Evolutionary conservation across 306 rosid species (phyloP), one percentile per base, ranked within the genome.

Genomic region (Quercus dentata): DNA sequence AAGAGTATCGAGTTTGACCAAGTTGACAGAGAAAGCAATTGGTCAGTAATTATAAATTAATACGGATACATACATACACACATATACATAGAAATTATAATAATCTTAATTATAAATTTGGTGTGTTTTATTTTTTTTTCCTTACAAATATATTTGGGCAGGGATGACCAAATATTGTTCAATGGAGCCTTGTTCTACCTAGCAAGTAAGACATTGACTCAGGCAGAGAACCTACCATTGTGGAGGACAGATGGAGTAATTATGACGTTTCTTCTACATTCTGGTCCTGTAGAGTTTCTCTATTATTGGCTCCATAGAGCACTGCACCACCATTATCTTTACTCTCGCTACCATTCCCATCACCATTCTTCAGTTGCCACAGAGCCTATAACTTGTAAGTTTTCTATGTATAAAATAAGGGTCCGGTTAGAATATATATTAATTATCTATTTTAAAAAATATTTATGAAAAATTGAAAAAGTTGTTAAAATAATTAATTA

Each of bases 261-360:
- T 12, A 20, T 75, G 6, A 75, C 77, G 0, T 25, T 81, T 46
- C 73, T 88, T 14, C 61, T 88, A 1, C 89, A 88, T 69, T 77
- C 84, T 15, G 80, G 87, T 14, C 84, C 77, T 0, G 87, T 85
- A 23, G 91, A 88, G 79, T 88, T 83, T 7, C 68, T 88, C 5
- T 81, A 88, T 28, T 88, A 88, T 65, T 88, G 91, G 91, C 44
- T 88, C 4, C 91, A 88, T 35, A 88, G 86, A 81, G 91, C 87
- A 30, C 86, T 88, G 14, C 91, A 88, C 68, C 89, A 85, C 71
- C 89, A 83, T 74, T 88, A 28, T 15, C 91, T 88, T 8, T 88
- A 88, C 59, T 81, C 86, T 59, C 87, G 87, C 73, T 85, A 85
- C 63, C 91, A 88, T 54, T 88, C 91, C 13, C 91, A 85, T 18